These are phyloP conservation scores for Pyricularia sp. DNA, from an alignment of 2,329 filamentous ascomycete genomes.

Conservation along the genomic window DNA sequence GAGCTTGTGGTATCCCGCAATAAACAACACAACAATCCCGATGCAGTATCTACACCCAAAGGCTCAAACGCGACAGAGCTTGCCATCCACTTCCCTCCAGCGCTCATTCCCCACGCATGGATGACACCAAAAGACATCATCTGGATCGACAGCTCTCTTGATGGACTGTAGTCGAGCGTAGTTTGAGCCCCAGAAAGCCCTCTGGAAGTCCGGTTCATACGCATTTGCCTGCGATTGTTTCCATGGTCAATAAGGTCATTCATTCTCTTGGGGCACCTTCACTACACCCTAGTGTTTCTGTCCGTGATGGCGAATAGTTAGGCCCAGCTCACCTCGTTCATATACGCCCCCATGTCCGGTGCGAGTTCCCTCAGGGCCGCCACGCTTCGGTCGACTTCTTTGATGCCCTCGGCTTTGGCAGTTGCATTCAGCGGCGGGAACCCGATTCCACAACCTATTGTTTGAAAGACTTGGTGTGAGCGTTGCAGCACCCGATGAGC, in stretches of 20 bases:
- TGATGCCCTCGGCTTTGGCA: constrained; percentile 6
- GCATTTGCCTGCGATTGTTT: constrained; percentile 3
- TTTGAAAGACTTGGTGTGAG: not conserved
- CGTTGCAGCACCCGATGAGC: not conserved
- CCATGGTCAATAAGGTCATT: not conserved
- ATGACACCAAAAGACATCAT: constrained; percentile 25
- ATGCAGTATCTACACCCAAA: not conserved
- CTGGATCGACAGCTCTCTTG: constrained; percentile 22
- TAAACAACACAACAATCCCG: no score
- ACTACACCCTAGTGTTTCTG: no score
- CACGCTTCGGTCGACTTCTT: constrained; percentile 4
- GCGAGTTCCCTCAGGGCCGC: constrained; percentile 15
- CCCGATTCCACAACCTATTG: not conserved
- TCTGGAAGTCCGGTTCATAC: constrained; percentile 11
- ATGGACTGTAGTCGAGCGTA: constrained; percentile 21
- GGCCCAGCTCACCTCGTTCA: constrained; percentile 9
- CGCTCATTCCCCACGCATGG: constrained; percentile 22
- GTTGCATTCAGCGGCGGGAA: constrained; percentile 8
- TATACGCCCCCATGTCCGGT: constrained; percentile 11
- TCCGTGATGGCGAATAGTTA: not conserved
- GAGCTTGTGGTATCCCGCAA: no score
- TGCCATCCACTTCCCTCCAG: constrained; percentile 11
- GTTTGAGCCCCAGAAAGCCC: constrained; percentile 18
- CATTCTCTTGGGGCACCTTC: not conserved
- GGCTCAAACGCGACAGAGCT: constrained; percentile 10